These are phyloP conservation scores for Nicotiana attenuata DNA, from an alignment of 257 asterid genomes.

Conservation along the genomic window DNA sequence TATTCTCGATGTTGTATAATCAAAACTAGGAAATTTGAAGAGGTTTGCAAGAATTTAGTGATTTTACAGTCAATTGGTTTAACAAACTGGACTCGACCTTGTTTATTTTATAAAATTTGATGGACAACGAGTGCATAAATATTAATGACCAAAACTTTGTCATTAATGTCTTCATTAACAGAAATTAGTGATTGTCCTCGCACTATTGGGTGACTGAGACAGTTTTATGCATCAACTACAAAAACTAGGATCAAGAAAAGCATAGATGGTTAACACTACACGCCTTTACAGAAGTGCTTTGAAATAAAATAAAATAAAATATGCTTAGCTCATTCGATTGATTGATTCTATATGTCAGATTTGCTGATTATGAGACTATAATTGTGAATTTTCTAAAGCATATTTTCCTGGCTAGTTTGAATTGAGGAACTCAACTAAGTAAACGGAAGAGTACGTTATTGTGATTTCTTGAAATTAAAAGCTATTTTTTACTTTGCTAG, in stretches of 20 bases:
- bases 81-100: not conserved
- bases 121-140: not conserved
- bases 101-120: not conserved
- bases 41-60: not conserved
- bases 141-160: not conserved
- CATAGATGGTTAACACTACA: not conserved
- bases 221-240: not conserved
- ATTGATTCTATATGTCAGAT: not conserved
- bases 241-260: not conserved
- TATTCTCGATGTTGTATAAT: not conserved
- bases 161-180: not conserved
- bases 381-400: not conserved
- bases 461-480: not conserved
- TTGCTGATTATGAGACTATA: not conserved
- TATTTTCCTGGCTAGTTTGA: not conserved
- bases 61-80: not conserved
- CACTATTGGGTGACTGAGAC: not conserved
- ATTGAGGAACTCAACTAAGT: not conserved
- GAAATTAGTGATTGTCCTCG: not conserved
- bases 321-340: not conserved
- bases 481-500: conserved; percentile 33
- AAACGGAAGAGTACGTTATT: not conserved
- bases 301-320: not conserved
- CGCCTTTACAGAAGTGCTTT: not conserved
- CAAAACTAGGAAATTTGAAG: not conserved